Percentiles rank a stretch among this genome's conserved stretches.
These are phyloP conservation scores for Stephania yunnanensis DNA, from an alignment of 164 flowering plant genomes.

Conservation along the genomic window DNA sequence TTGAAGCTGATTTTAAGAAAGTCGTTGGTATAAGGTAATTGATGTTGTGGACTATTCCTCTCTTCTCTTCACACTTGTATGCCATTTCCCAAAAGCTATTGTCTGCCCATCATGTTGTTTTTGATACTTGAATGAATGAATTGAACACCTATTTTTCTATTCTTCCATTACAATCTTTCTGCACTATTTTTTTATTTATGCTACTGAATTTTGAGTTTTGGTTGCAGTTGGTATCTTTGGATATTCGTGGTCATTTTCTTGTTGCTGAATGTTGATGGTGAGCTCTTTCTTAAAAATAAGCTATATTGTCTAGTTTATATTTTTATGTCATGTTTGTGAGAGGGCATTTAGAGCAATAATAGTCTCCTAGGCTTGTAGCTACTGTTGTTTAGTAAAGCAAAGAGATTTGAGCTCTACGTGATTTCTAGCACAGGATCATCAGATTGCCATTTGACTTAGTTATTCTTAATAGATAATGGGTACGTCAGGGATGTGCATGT, in stretches of 20 bases:
- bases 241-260: conserved; percentile 74
- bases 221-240: conserved; percentile 73
- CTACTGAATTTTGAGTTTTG: not conserved
- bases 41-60: not conserved
- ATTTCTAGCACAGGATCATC: not conserved
- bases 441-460: not conserved
- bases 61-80: not conserved
- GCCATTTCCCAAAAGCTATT: not conserved
- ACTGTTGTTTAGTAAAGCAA: not conserved
- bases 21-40: conserved; percentile 75
- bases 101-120: conserved; percentile 11
- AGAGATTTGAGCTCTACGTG: not conserved
- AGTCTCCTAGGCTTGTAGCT: not conserved
- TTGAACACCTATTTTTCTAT: not conserved
- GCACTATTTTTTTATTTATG: conserved; percentile 1
- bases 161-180: not conserved
- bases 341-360: not conserved
- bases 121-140: conserved; percentile 17
- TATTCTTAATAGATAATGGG: too few relatives aligned
- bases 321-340: conserved; percentile 3
- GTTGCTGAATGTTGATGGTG: conserved; percentile 76
- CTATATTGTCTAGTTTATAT: not conserved
- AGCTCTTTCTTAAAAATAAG: conserved; percentile 8
- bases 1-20: conserved; percentile 62
- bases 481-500: not conserved